Percentiles rank a stretch among this genome's conserved stretches.
phyloP scores from a whole-genome alignment of 805 yeast genomes.

The Metschnikowia kunwiensis region DNA sequence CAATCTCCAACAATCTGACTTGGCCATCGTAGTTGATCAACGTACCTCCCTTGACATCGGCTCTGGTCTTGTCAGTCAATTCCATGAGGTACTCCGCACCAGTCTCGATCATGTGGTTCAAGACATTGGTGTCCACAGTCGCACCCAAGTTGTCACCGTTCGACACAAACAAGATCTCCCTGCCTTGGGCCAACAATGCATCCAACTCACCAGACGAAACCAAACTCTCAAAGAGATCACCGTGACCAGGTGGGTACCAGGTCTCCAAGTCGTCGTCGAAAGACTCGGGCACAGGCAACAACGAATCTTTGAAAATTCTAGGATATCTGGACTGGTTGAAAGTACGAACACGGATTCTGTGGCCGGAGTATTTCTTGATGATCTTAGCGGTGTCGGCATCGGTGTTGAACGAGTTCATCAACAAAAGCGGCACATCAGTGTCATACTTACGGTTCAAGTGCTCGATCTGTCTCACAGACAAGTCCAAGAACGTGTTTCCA shows the following conservation, averaged over 20 bases:
- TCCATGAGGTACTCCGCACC: slow-evolving; percentile 97
- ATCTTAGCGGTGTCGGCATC: slow-evolving; percentile 92
- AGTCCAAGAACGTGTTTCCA: slow-evolving; percentile 94
- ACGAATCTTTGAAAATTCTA: slow-evolving; percentile 91
- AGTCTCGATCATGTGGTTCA: slow-evolving; percentile 89
- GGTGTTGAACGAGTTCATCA: slow-evolving; percentile 98
- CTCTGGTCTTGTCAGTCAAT: slow-evolving; percentile 96
- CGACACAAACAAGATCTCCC: slow-evolving; percentile 91
- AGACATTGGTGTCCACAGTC: slow-evolving; percentile 86
- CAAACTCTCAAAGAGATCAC: slow-evolving; percentile 91
- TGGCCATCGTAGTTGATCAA: slow-evolving; percentile 93
- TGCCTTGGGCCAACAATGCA: slow-evolving; percentile 83
- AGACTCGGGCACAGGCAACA: slow-evolving; percentile 86
- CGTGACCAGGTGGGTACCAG: slow-evolving; percentile 99
- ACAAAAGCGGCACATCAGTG: slow-evolving; percentile 89
- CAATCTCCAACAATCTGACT: slow-evolving; percentile 91
- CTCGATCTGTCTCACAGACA: slow-evolving; percentile 95
- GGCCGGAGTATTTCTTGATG: slow-evolving; percentile 95
- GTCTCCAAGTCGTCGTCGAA: slow-evolving; percentile 71
- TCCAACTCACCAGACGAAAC: slow-evolving; percentile 90
- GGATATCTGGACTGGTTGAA: slow-evolving; percentile 99
- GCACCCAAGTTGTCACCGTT: slow-evolving; percentile 99
- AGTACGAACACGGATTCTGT: slow-evolving; percentile 89
- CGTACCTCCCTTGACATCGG: slow-evolving; percentile 99
- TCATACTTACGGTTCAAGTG: slow-evolving; percentile 86